Evolutionary conservation across 2,329 filamentous ascomycete species (phyloP).

Genomic region (Madurella fahalii): DNA sequence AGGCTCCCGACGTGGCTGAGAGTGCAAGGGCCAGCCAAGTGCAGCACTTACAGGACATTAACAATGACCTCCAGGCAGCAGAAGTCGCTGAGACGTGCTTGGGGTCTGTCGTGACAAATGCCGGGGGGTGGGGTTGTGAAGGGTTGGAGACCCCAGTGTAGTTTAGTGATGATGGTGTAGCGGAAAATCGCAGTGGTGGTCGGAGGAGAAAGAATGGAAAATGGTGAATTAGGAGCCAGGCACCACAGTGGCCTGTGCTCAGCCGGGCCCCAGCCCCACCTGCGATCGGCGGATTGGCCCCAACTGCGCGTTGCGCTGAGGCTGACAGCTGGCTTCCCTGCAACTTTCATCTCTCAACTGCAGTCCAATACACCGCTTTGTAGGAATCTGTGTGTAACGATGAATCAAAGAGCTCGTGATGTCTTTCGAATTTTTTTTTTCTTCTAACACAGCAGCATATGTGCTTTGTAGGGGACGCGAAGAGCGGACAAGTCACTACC

Average conservation of each 20-base stretch:
- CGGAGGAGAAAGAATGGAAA: slow-evolving; percentile 28
- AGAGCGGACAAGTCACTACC: no score
- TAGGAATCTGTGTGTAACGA: no score
- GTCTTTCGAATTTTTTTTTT: no score
- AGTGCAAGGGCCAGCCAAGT: slow-evolving; percentile 27
- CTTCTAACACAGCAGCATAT: no score
- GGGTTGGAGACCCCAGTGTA: slow-evolving; percentile 26
- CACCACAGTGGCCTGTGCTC: slow-evolving; percentile 23
- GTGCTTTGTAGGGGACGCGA: no score
- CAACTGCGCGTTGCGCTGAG: slow-evolving; percentile 11
- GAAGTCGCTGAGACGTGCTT: slow-evolving; percentile 17
- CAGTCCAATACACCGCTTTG: no score
- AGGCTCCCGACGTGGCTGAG: slow-evolving; percentile 27
- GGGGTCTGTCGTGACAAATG: slow-evolving; percentile 17
- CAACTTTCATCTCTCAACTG: background rate
- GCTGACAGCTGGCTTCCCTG: slow-evolving; percentile 15
- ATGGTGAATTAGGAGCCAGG: slow-evolving; percentile 25
- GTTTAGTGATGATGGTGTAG: slow-evolving; percentile 31
- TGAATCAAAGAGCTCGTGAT: no score
- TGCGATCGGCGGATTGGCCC: slow-evolving; percentile 5
- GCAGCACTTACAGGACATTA: slow-evolving; percentile 50
- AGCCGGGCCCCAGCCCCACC: slow-evolving; percentile 10
- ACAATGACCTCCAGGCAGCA: slow-evolving; percentile 40
- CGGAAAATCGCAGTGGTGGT: slow-evolving; percentile 29
- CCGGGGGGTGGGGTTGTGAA: slow-evolving; percentile 26